These are phyloP conservation scores for Wallacemonas sp. DNA, from an alignment of 208 protist genomes.

Conservation along the genomic window DNA sequence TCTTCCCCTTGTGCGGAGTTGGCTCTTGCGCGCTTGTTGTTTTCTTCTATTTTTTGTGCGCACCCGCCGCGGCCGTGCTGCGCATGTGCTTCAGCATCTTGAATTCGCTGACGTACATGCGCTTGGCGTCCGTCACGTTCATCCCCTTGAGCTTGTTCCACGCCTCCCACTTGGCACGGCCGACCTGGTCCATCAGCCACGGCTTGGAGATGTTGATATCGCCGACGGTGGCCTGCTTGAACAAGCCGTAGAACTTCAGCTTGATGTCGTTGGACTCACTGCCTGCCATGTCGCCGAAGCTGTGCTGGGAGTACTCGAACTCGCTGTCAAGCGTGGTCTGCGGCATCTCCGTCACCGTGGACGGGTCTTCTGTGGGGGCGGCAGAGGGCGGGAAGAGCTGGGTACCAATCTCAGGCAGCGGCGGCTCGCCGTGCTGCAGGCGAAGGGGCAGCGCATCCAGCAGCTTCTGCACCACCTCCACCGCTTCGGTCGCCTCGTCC, in stretches of 20 bases:
- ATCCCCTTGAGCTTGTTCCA: conserved; percentile 89
- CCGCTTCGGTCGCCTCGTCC: conserved; percentile 32
- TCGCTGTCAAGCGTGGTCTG: conserved; percentile 33
- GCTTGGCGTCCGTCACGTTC: conserved; percentile 79
- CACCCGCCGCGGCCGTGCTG: not conserved
- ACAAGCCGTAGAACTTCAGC: conserved; percentile 87
- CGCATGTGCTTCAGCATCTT: conserved; percentile 44
- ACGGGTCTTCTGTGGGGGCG: conserved; percentile 6
- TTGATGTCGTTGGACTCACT: conserved; percentile 64
- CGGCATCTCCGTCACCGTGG: conserved; percentile 5
- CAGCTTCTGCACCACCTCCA: conserved; percentile 34
- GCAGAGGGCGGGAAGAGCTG: conserved; percentile 35
- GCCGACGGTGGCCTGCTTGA: conserved; percentile 87
- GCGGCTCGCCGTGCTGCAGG: conserved; percentile 49
- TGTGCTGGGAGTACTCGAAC: conserved; percentile 59
- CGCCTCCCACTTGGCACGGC: conserved; percentile 91
- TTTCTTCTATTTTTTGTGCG: not conserved
- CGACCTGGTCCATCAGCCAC: conserved; percentile 81
- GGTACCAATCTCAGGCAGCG: conserved; percentile 43
- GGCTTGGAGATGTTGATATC: conserved; percentile 74
- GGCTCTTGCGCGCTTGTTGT: too few species aligned
- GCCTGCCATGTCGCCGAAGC: conserved; percentile 49
- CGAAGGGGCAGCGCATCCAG: conserved; percentile 40
- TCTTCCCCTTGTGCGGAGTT: too few species aligned
- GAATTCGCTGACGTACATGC: conserved; percentile 76